Percentiles rank a stretch among this genome's conserved stretches.
These are phyloP conservation scores for Ciborinia camelliae DNA, from an alignment of 2,329 filamentous ascomycete species.

Conservation along the genomic window DNA sequence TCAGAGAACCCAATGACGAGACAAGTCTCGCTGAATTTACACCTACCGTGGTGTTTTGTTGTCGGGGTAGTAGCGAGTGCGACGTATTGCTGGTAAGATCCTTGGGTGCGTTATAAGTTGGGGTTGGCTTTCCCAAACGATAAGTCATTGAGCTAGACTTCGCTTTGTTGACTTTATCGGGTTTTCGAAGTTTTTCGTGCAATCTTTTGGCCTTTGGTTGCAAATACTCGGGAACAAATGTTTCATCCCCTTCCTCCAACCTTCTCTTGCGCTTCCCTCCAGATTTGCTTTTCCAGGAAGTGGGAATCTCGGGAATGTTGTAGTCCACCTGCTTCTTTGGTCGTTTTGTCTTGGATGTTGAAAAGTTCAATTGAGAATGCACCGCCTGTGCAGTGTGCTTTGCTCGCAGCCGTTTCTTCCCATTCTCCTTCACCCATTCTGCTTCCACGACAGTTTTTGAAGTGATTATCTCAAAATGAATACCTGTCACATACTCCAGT, in stretches of 20 bases:
- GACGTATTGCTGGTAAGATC: not conserved
- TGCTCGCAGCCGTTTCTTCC: not conserved
- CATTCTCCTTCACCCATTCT: conserved; percentile 6
- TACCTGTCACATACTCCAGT: conserved; percentile 1
- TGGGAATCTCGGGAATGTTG: not conserved
- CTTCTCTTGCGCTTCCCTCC: not conserved
- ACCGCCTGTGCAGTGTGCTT: not conserved
- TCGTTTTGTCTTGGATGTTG: not conserved
- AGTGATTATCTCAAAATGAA: not conserved
- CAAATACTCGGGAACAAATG: not conserved
- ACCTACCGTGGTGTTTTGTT: not conserved
- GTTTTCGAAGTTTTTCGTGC: not conserved
- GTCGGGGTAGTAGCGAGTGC: not conserved
- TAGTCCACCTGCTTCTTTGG: not conserved
- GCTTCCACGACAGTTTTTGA: not conserved
- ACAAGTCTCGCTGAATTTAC: not conserved
- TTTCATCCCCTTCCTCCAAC: not conserved
- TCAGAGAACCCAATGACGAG: not conserved
- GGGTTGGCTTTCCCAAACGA: not conserved
- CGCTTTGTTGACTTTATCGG: not conserved
- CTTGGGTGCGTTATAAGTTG: not conserved
- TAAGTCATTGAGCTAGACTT: too few relatives aligned
- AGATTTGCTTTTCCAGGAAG: not conserved
- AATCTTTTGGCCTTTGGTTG: not conserved
- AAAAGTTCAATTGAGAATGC: not conserved